Base-by-base conservation (phyloP, 441 rosid species). In the Capsella rubella region DNA sequence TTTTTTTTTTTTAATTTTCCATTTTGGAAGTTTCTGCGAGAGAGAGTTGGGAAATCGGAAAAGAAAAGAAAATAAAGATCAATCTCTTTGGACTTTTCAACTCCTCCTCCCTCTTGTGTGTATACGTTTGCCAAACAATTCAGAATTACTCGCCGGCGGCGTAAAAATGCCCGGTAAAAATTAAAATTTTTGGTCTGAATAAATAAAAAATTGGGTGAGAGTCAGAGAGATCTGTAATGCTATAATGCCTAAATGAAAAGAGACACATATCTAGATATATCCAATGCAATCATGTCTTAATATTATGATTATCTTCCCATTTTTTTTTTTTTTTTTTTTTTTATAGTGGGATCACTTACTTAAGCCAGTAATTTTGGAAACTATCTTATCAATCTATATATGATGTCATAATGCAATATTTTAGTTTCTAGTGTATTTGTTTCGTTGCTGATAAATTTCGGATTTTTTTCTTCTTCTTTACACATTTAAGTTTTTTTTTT, bases 21-120 rank as follows among this genome's bases (percentile, higher is more conserved):
- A 39, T 46, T 67, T 69, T 69, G 66, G 66, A 63, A 65, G 79
- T 68, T 75, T 75, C 57, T 67, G 25, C 29, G 6, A 68, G 74
- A 34, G 37, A 34, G 5, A 75, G 54, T 54, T 47, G 61, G 61
- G 60, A 74, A 67, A 74, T 39, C 29, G 66, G 32, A 42, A 68
- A 64, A 60, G 15, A 27, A 32, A 32, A 31, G 0, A 1, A 31
- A 32, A 32, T 6, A 32, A 34, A 4, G 31, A 47, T 47, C 37
- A 40, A 47, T 47, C 37, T 37, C 37, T 18, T 53, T 52, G 34
- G 74, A 62, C 78, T 67, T 59, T 75, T 68, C 74, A 75, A 69
- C 69, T 75, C 16, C 58, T 45, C 42, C 5, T 29, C 5, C 42
- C 5, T 29, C 5, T 29, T 29, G 31, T 34, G 5, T 14, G 8